Base-by-base conservation (phyloP, 1,139 yeast genomes). In the Meyerozyma guilliermondii region DNA sequence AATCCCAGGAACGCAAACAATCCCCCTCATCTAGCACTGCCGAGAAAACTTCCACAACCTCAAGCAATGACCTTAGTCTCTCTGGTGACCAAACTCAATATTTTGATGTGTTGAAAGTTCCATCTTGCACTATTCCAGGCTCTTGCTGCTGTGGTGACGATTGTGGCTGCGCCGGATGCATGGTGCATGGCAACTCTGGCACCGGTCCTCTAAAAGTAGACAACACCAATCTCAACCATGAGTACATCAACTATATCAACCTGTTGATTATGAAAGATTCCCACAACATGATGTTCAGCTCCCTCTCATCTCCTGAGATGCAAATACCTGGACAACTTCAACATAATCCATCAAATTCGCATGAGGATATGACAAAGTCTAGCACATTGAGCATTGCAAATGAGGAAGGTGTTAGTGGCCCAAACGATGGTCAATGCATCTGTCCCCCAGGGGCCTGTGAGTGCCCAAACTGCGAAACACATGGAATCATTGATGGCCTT, bases 391-490 rank as follows among this genome's bases (percentile, higher is more conserved):
- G 24, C 10, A 20, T 26, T 39, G 2, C 48, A 10, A 47, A 47
- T 11, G 56, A 51, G 3, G 45, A 40, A n/a, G 53, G 49, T 14
- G 47, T 53, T 10, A 52, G 54, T 1, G 20, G 30, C 14, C 26
- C 14, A 3, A 6, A 9, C 35, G 16, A 4, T 5, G 35, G 16
- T 3, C 49, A 9, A 40, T 78, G 83, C 48, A 50, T 56, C 4
- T 78, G 83, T 58, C 61, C 72, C 0, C 60, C 66, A 1, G 71
- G 71, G 29, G 62, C 65, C 4, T 78, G 83, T 54, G 72, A 65
- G 29, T 78, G 83, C 53, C 58, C 65, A 31, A 74, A 77, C 48
- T 78, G 83, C 58, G 80, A 71, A 45, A 60, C 69, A 2, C 83
- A 78, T 53, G 81, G 81, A 2, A 78, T 76, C 8, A 66, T 73